phyloP scores from a whole-genome alignment of 306 rosid species.

The Vigna nakashimae region DNA sequence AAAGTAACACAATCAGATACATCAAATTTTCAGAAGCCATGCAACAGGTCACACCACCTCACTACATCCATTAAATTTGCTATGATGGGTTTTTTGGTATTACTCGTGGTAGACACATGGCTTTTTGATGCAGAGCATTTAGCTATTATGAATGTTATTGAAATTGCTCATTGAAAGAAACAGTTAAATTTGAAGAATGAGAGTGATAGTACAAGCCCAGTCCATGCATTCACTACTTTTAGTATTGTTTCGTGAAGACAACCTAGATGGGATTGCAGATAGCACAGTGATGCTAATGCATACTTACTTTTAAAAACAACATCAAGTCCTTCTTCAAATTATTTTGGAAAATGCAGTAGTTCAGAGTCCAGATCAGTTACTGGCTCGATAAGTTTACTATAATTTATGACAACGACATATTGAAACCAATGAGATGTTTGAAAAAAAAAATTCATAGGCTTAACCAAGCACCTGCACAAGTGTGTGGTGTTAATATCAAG shows the following conservation, averaged over 20 bases:
- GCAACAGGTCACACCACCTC: not conserved
- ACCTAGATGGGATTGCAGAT: no score
- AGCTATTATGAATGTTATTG: no score
- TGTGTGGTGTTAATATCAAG: not conserved
- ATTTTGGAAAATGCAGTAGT: not conserved
- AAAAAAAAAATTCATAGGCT: not conserved
- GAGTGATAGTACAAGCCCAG: no score
- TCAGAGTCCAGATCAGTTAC: not conserved
- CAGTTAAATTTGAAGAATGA: no score
- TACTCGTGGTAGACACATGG: no score
- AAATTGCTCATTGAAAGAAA: no score
- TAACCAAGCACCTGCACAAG: not conserved
- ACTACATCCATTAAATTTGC: constrained; percentile 6
- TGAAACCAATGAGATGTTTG: not conserved
- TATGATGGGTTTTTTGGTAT: no score
- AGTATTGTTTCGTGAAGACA: no score
- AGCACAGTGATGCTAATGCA: no score
- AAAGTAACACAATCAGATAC: not conserved
- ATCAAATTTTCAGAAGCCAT: constrained; percentile 2
- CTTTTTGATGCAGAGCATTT: no score
- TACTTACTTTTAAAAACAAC: not conserved
- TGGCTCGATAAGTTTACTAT: not conserved
- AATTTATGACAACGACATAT: not conserved
- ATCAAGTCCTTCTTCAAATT: not conserved
- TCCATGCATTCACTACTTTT: no score